Percentiles rank a stretch among this genome's conserved stretches.
These are phyloP conservation scores for Diaporthe longicolla DNA, from an alignment of 2,329 filamentous ascomycete species.

Conservation along the genomic window DNA sequence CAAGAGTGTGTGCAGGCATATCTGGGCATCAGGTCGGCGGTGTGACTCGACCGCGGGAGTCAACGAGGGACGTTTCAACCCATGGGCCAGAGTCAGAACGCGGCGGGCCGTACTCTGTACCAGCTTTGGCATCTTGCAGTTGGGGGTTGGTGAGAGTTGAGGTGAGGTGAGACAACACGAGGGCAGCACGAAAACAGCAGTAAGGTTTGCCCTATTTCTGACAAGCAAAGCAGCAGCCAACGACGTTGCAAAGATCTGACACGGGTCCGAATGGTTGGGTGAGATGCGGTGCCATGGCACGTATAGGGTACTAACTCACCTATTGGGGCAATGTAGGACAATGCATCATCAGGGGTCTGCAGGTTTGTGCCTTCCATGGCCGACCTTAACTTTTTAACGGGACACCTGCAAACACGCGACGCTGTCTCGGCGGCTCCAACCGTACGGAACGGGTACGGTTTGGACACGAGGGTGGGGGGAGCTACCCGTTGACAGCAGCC, in stretches of 20 bases:
- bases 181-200: constrained; percentile 44
- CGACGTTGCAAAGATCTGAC: constrained; percentile 57
- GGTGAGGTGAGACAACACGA: constrained; percentile 44
- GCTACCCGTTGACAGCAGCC: constrained; percentile 20
- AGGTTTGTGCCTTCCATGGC: constrained; percentile 58
- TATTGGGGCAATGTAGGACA: constrained; percentile 68
- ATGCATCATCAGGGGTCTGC: constrained; percentile 63
- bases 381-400: constrained; percentile 44
- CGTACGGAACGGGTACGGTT: constrained; percentile 11
- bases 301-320: constrained; percentile 59
- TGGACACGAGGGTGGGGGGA: not conserved
- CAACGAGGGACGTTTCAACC: not conserved
- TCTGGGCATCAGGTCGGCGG: constrained; percentile 16
- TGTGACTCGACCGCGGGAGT: constrained; percentile 1
- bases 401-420: constrained; percentile 13
- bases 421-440: constrained; percentile 23
- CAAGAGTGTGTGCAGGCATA: constrained; percentile 4
- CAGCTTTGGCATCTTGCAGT: constrained; percentile 29
- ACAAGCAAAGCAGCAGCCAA: constrained; percentile 57
- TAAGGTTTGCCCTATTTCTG: constrained; percentile 44
- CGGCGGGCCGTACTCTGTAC: constrained; percentile 20
- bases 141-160: constrained; percentile 33
- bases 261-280: constrained; percentile 66
- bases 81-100: constrained; percentile 12
- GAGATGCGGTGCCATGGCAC: constrained; percentile 50